Evolutionary conservation across 768 basidiomycete species (phyloP).

Genomic region (Pleurotus pulmonarius): DNA sequence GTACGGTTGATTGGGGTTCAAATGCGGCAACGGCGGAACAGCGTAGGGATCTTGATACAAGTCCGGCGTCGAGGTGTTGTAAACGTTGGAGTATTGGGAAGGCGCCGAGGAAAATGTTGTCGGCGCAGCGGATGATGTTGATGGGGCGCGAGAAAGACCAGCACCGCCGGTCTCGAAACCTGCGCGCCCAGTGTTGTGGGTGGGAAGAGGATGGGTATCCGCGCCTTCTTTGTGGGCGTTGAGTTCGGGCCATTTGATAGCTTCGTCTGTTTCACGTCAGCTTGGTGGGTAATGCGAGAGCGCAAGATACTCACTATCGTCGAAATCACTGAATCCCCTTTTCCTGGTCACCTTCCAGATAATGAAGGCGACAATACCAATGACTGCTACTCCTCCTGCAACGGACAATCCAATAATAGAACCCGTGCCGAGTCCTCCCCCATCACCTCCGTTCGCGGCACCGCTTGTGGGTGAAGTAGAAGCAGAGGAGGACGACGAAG

Average conservation of each 20-base stretch:
- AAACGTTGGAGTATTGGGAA: slow-evolving; percentile 20
- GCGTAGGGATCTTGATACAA: slow-evolving; percentile 72
- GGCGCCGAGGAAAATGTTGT: not conserved
- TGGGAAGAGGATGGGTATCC: slow-evolving; percentile 64
- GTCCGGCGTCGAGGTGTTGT: slow-evolving; percentile 47
- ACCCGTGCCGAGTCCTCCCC: slow-evolving; percentile 53
- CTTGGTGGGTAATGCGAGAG: slow-evolving; percentile 4
- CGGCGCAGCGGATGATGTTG: slow-evolving; percentile 16
- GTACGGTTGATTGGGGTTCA: slow-evolving; percentile 77
- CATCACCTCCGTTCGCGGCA: slow-evolving; percentile 14
- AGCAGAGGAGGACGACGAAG: slow-evolving; percentile 18
- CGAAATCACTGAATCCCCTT: slow-evolving; percentile 61
- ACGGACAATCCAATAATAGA: slow-evolving; percentile 81
- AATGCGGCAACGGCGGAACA: slow-evolving; percentile 76
- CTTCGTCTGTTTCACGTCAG: slow-evolving; percentile 49
- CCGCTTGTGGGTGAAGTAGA: slow-evolving; percentile 21
- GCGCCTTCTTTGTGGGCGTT: slow-evolving; percentile 52
- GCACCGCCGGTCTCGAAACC: slow-evolving; percentile 58
- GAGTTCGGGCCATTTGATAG: slow-evolving; percentile 90
- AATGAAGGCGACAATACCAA: slow-evolving; percentile 72
- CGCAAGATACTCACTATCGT: slow-evolving; percentile 62
- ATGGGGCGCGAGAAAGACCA: slow-evolving; percentile 51
- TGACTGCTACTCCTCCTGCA: slow-evolving; percentile 70
- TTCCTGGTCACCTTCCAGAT: slow-evolving; percentile 87
- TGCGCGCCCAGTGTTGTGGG: slow-evolving; percentile 63